These are phyloP conservation scores for Zygnema circumcarinatum DNA, from an alignment of 139 green algal species.

Conservation along the genomic window DNA sequence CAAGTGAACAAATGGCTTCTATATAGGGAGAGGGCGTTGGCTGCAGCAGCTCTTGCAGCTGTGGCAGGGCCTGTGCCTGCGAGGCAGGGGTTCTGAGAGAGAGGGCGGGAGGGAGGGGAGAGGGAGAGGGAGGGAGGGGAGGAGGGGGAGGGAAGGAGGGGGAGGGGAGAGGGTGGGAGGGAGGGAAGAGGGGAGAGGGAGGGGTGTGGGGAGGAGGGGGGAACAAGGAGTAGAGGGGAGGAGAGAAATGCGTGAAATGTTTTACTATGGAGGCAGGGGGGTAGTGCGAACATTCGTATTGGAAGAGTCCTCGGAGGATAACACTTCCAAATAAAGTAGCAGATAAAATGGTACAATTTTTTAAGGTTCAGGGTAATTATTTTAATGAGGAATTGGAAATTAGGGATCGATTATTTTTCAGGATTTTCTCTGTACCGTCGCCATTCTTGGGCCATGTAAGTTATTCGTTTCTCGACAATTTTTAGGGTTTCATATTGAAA, in stretches of 20 bases:
- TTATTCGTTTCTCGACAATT: too few species aligned
- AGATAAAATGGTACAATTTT: too few species aligned
- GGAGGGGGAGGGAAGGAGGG: not conserved
- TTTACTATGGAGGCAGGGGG: too few species aligned
- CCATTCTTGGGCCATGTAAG: too few species aligned
- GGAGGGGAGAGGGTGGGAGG: not conserved
- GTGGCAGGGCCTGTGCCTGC: not conserved
- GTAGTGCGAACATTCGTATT: too few species aligned
- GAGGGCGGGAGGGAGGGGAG: not conserved
- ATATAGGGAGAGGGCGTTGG: not conserved
- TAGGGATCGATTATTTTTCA: too few species aligned
- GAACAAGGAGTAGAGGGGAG: not conserved
- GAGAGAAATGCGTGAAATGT: not conserved
- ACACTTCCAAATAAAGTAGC: too few species aligned
- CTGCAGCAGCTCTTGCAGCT: slow-evolving; percentile 20
- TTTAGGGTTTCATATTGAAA: too few species aligned
- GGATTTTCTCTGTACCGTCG: too few species aligned
- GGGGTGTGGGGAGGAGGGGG: not conserved
- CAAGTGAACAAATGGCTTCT: slow-evolving; percentile 43
- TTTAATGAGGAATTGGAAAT: too few species aligned
- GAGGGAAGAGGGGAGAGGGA: not conserved
- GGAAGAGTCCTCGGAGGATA: too few species aligned
- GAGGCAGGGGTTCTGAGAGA: not conserved
- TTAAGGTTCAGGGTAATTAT: too few species aligned
- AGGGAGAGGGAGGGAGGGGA: not conserved